These are phyloP conservation scores for Daldinia caldariorum DNA, from an alignment of 495 filamentous ascomycete genomes.

Conservation along the genomic window DNA sequence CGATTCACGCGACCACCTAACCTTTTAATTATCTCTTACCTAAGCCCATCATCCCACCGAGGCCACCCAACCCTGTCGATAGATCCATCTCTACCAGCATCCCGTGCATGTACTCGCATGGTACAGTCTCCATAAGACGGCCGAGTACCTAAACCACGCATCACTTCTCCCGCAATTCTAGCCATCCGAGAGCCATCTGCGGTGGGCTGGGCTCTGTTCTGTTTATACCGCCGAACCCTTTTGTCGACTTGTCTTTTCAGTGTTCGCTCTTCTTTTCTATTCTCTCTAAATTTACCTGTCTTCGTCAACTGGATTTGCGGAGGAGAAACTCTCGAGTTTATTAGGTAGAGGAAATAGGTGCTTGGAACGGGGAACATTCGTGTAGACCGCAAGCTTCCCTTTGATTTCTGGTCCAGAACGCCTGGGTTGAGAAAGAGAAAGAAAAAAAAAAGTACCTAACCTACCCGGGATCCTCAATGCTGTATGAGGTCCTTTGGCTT, in stretches of 20 bases:
- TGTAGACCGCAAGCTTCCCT: slow-evolving; percentile 24
- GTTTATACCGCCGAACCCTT: slow-evolving; percentile 32
- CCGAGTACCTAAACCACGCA: slow-evolving; percentile 33
- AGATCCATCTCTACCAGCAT: slow-evolving; percentile 38
- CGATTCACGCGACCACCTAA: slow-evolving; percentile 5
- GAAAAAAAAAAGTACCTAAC: neutral
- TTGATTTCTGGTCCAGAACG: slow-evolving; percentile 26
- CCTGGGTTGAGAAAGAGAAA: slow-evolving; percentile 3
- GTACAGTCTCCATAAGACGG: slow-evolving; percentile 35
- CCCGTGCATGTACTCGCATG: slow-evolving; percentile 39
- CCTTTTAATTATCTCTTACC: slow-evolving; percentile 26
- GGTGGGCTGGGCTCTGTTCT: slow-evolving; percentile 11
- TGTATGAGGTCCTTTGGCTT: slow-evolving; percentile 30
- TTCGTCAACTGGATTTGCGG: slow-evolving; percentile 26
- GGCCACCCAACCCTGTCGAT: slow-evolving; percentile 41
- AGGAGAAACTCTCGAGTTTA: slow-evolving; percentile 18
- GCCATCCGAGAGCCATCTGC: slow-evolving; percentile 4
- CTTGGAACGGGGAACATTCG: slow-evolving; percentile 25
- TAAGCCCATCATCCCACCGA: slow-evolving; percentile 36
- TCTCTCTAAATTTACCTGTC: slow-evolving; percentile 5
- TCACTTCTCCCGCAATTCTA: slow-evolving; percentile 28
- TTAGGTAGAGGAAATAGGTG: slow-evolving; percentile 34
- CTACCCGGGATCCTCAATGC: slow-evolving; percentile 20
- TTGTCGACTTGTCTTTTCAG: slow-evolving; percentile 7
- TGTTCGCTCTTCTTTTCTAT: neutral